Base-by-base conservation (phyloP, 1,284 basidiomycete species). In the Sanguinoderma infundibulare region DNA sequence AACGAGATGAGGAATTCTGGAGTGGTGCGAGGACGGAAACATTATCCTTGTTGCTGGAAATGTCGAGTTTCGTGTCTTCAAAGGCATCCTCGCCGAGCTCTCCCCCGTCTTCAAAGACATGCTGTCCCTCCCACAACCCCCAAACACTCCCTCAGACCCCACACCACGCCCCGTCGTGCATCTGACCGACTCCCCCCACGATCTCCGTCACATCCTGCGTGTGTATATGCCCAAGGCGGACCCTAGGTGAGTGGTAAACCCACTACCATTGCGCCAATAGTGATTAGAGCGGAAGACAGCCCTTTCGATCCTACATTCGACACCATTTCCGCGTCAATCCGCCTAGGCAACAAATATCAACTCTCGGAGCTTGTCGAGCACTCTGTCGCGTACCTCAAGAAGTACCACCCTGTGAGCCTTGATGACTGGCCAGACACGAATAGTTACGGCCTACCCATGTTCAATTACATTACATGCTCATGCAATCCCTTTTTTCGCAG, bases 21-120 rank as follows among this genome's bases (percentile, higher is more conserved):
- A n/a, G n/a, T n/a, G 63, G 63, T 61, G 35, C 28, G 47, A 57
- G 15, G 60, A 65, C 40, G 55, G 64, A 2, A 65, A 42, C 20
- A 30, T 65, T 26, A 54, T 56, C 15, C 47, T 65, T 36, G 30
- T 60, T 22, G 58, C 60, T 1, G 30, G 60, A 17, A 39, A 60
- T 40, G 36, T 60, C n/a, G 52, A 52, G 10, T 62, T 65, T 20
- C 52, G 55, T 1, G 57, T 62, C 2, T 60, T 55, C 53, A 40
- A 44, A 15, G 60, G 60, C 9, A 28, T 62, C 28, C 60, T 65
- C 26, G 54, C 63, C 1, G 38, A 60, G 7, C 58, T 49, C 17
- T 65, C 63, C 1, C 58, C 55, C 2, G 60, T 65, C 14, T 60
- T 62, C 52, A 53, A 49, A 5, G 60, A 55, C 24, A 55, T 65